Base-by-base conservation (phyloP, 345 rosid species). In the Rubroshorea leprosula region DNA sequence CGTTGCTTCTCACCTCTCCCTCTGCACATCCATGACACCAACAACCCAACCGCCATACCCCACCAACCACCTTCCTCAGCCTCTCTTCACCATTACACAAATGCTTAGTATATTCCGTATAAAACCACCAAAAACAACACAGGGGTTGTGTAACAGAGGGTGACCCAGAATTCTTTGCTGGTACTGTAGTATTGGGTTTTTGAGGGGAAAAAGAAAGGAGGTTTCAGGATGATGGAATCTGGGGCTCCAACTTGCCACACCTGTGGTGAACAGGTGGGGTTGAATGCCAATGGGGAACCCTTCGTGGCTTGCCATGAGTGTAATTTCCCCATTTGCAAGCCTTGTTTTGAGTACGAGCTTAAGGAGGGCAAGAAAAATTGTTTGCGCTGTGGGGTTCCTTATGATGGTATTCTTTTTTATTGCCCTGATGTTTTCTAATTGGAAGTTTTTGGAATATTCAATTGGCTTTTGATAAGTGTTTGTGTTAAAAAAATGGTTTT, bases 261-360 rank as follows among this genome's bases (percentile, higher is more conserved):
- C 62, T 93, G 99, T 39, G 94, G 99, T 19, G 91, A 84, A 67
- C 77, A 74, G 21, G 83, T 93, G 13, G 94, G 93, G 54, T 2
- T 76, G 3, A 74, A 67, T 64, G 64, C 81, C 7, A 83, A 83
- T 54, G 91, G 99, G 0, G 94, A 82, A 58, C 27, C 68, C 46
- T 89, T 86, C 57, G 83, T 86, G 23, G 91, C 86, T 68, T 93
- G 97, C 66, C 87, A 80, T 50, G 94, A 89, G 60, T 89, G 99
- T 65, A 80, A 69, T 41, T 89, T 83, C 77, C 91, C 94, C n/a
- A 72, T 89, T 72, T 89, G 99, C 80, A 86, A 79, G 78, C 75
- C 85, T 45, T 93, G 99, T 57, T 75, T 89, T 41, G 89, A 89
- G 53, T 83, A 80, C 57, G 96, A 93, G 72, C 59, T 83, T 76